Conservation (phyloP, 2,329 filamentous ascomycete species). For the Sporothrix brasiliensis region DNA sequence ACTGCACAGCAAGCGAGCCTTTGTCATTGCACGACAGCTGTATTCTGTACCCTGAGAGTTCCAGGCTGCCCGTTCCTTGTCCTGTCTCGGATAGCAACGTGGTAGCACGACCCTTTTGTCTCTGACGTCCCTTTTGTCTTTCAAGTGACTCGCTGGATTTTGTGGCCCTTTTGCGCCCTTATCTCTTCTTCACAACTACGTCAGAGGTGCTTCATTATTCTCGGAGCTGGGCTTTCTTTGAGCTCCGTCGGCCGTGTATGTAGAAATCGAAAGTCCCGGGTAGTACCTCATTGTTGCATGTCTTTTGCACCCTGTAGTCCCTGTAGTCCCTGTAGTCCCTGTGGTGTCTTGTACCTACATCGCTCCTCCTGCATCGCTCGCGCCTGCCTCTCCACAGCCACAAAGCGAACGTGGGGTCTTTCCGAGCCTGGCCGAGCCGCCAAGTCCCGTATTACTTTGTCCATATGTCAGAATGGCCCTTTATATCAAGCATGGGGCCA, state of each 20-base stretch:
- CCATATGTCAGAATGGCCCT: neutral
- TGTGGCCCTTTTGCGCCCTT: neutral
- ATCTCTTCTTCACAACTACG: neutral
- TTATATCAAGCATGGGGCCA: neutral
- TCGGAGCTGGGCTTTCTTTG: neutral
- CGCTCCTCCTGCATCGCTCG: neutral
- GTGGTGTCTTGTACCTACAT: neutral
- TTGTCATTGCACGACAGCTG: neutral
- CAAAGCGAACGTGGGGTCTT: constrained; percentile 7
- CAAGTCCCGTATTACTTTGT: neutral
- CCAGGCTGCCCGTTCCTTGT: neutral
- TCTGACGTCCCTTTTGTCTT: neutral
- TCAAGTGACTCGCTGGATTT: neutral
- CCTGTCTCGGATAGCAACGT: constrained; percentile 27
- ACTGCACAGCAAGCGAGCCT: neutral
- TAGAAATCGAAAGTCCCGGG: neutral
- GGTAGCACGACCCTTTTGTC: constrained; percentile 6
- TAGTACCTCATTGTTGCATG: neutral
- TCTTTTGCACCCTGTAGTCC: neutral
- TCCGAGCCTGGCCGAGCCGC: constrained; percentile 1
- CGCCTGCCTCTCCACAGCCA: constrained; percentile 4
- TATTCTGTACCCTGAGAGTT: constrained; percentile 14
- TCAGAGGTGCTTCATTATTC: neutral
- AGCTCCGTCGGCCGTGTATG: neutral
- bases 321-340: neutral